Evolutionary conservation across 768 basidiomycete genomes (phyloP), one percentile per base, ranked within the genome.

Genomic region (Suillus subluteus): DNA sequence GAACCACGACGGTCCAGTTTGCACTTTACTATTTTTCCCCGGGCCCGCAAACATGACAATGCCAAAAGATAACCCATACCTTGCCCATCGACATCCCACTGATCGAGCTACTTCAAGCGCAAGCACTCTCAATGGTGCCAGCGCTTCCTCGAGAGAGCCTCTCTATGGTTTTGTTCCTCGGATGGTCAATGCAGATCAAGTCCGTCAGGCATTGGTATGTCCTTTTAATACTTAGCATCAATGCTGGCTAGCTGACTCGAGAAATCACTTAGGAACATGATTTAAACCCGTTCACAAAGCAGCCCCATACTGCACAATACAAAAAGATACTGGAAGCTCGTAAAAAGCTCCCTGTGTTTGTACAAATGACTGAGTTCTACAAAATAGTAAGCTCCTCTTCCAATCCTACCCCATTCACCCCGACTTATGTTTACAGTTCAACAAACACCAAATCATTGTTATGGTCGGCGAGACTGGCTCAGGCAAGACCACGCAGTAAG

Each of bases 401-500:
- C 30, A 15, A 4, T 32, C 46, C 9, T 16, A 62, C 23, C 26
- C 35, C 55, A 16, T 35, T 23, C 40, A 38, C 6, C 3, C 23
- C 35, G 23, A 50, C 18, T 35, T 26, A 59, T 54, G 0, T 65
- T 21, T 1, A 9, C 40, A 77, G 76, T 77, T 78, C 62, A 75
- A 69, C 21, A 62, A 65, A 7, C 67, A 94, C 76, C 95, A 97
- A 81, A 91, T 98, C 69, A 90, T 92, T 43, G 87, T 95, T 67
- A 91, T 95, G 87, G 92, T 94, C 66, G 93, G 96, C 72, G 96
- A 98, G 82, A 98, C 96, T 0, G 96, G 96, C 12, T 92, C 94
- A 37, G 96, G 96, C 46, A 98, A 97, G 82, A 98, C 95, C 0
- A 97, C 96, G 30, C 96, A 98, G 91, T 94, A 76, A 76, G 92